phyloP scores from a whole-genome alignment of 306 rosid species.

The Myrica gale region DNA sequence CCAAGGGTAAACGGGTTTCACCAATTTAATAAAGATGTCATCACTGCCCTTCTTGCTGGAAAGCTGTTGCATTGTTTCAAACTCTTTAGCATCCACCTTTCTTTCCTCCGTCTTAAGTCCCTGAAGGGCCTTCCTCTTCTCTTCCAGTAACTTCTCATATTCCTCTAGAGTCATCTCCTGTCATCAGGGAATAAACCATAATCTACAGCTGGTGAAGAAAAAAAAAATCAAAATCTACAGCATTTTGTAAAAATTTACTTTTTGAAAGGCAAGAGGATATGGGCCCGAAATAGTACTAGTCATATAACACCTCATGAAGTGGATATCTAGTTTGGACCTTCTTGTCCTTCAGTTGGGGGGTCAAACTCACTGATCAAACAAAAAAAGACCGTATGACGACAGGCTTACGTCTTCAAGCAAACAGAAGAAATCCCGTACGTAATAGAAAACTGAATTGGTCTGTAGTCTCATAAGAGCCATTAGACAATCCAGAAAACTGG shows the following conservation, averaged over 20 bases:
- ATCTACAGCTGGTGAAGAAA: neutral
- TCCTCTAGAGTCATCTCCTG: slow-evolving; percentile 98
- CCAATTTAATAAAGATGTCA: slow-evolving; percentile 83
- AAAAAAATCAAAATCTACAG: slow-evolving; percentile 16
- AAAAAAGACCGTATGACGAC: neutral
- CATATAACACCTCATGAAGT: neutral
- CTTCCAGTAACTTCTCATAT: slow-evolving; percentile 82
- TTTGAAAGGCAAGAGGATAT: neutral
- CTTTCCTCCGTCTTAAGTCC: slow-evolving; percentile 76
- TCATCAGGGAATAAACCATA: slow-evolving; percentile 18
- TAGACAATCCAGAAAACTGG: neutral
- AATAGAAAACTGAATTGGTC: neutral
- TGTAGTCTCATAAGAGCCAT: neutral
- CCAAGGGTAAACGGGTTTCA: slow-evolving; percentile 18
- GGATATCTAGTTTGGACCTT: neutral
- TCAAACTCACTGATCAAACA: neutral
- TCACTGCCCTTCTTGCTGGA: slow-evolving; percentile 81
- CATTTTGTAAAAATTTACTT: neutral
- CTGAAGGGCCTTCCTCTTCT: slow-evolving; percentile 75
- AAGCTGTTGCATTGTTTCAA: slow-evolving; percentile 79
- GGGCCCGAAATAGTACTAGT: neutral
- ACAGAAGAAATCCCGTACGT: neutral
- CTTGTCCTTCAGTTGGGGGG: neutral
- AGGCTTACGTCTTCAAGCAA: neutral
- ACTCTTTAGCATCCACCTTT: slow-evolving; percentile 76